Evolutionary conservation across 148 eudicot genomes (phyloP).

Genomic region (Polygonum maritimum): DNA sequence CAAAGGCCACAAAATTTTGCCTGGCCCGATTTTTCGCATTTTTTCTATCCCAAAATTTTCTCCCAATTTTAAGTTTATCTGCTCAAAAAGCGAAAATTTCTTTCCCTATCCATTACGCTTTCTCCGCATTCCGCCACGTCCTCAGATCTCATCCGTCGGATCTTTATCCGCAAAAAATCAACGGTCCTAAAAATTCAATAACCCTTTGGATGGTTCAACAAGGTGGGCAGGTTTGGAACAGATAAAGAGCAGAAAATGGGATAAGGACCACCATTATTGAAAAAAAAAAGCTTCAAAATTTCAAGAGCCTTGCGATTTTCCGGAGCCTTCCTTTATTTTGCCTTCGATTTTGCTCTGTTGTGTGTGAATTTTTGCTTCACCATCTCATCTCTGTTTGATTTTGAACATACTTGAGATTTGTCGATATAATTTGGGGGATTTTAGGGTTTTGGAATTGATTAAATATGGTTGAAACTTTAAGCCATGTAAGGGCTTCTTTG

Average conservation of each 20-base stretch:
- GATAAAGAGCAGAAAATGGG: background rate
- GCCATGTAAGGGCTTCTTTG: background rate
- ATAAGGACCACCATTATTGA: conserved; percentile 1
- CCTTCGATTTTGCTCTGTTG: background rate
- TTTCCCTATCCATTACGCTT: conserved; percentile 6
- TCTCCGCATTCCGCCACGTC: background rate
- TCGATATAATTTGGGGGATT: background rate
- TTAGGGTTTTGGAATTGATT: background rate
- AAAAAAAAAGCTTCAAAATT: background rate
- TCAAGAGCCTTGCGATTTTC: background rate
- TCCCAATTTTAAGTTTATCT: background rate
- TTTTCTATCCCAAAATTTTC: conserved; percentile 2
- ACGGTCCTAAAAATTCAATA: background rate
- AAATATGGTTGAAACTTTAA: conserved; percentile 2
- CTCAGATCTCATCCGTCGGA: background rate
- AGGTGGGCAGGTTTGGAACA: background rate
- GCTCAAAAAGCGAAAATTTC: background rate
- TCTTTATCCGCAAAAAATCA: background rate
- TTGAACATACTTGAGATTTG: background rate
- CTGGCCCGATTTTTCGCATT: conserved; percentile 2
- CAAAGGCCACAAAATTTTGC: conserved; percentile 1
- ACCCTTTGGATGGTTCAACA: background rate
- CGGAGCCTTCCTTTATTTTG: background rate
- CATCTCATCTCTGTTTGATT: background rate
- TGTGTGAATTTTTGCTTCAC: conserved; percentile 1